A percentile compares a stretch with the other conserved stretches of the same genome.
Evolutionary conservation across 345 rosid genomes (phyloP).

Genomic region (Excoecaria agallocha): DNA sequence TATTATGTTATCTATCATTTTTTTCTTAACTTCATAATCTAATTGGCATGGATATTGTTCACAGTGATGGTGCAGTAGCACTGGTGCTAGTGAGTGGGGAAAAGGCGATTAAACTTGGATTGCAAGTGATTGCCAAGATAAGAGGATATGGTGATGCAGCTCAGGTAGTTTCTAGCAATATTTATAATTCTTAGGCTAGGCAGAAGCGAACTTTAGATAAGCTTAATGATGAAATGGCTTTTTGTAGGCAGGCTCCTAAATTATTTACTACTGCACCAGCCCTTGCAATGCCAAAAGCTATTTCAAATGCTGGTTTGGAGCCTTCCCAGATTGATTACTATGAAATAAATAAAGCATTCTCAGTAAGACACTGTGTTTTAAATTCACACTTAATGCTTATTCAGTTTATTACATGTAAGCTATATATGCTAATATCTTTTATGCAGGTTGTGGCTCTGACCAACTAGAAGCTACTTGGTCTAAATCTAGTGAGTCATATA

Average conservation of each 20-base stretch:
- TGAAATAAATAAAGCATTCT: conserved; percentile 37
- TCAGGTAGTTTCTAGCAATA: conserved; percentile 10
- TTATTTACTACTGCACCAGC: conserved; percentile 32
- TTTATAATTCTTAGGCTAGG: neutral
- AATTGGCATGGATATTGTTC: neutral
- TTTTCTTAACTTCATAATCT: neutral
- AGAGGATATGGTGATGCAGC: conserved; percentile 35
- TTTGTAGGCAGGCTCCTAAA: conserved; percentile 21
- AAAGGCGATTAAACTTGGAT: conserved; percentile 21
- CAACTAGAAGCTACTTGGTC: conserved; percentile 27
- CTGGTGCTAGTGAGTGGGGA: conserved; percentile 27
- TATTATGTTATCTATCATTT: neutral
- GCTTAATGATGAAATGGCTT: neutral
- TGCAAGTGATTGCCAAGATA: conserved; percentile 34
- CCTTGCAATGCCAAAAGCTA: conserved; percentile 34
- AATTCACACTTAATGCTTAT: neutral
- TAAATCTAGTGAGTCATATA: conserved; percentile 24
- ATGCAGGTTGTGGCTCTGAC: conserved; percentile 35
- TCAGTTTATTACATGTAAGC: neutral
- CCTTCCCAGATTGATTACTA: conserved; percentile 26
- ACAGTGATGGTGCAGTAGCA: conserved; percentile 33
- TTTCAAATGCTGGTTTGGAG: conserved; percentile 30
- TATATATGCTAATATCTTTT: neutral
- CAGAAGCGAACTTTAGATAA: neutral
- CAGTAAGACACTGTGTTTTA: conserved; percentile 15